Conservation (phyloP, 1,284 basidiomycete genomes). For the Coniophora puteana region DNA sequence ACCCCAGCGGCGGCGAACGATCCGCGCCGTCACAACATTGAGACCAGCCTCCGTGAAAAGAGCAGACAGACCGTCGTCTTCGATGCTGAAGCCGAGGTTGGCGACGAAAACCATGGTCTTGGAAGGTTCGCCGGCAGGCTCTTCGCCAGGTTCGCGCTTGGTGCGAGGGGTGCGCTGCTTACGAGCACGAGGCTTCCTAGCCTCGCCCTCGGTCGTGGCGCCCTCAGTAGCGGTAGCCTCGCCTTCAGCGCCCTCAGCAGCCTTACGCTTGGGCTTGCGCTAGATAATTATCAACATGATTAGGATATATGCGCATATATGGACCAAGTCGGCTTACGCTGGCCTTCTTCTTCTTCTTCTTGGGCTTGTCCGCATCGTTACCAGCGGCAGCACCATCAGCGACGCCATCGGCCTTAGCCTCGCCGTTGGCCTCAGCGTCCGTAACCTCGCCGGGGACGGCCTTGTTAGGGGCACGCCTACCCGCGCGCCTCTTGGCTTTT, state of each 20-base stretch:
- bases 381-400: slow-evolving; percentile 40
- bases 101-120: slow-evolving; percentile 90
- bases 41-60: slow-evolving; percentile 85
- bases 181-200: slow-evolving; percentile 55
- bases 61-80: slow-evolving; percentile 71
- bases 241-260: slow-evolving; percentile 35
- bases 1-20: slow-evolving; percentile 81
- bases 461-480: slow-evolving; percentile 78
- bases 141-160: slow-evolving; percentile 67
- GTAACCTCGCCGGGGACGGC: slow-evolving; percentile 82
- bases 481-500: slow-evolving; percentile 70
- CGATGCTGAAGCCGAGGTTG: slow-evolving; percentile 90
- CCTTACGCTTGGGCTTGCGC: slow-evolving; percentile 56
- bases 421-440: slow-evolving; percentile 81
- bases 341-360: slow-evolving; percentile 78
- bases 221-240: slow-evolving; percentile 32
- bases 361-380: slow-evolving; percentile 63
- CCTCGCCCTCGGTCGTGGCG: slow-evolving; percentile 28
- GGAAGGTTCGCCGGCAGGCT: slow-evolving; percentile 75
- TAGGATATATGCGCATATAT: slow-evolving; percentile 8
- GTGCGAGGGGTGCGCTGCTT: slow-evolving; percentile 58
- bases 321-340: slow-evolving; percentile 41
- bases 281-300: slow-evolving; percentile 24
- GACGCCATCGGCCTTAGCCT: slow-evolving; percentile 50
- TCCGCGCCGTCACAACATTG: slow-evolving; percentile 77